Conservation (phyloP, 2,329 filamentous ascomycete genomes). For the Monilinia laxa region DNA sequence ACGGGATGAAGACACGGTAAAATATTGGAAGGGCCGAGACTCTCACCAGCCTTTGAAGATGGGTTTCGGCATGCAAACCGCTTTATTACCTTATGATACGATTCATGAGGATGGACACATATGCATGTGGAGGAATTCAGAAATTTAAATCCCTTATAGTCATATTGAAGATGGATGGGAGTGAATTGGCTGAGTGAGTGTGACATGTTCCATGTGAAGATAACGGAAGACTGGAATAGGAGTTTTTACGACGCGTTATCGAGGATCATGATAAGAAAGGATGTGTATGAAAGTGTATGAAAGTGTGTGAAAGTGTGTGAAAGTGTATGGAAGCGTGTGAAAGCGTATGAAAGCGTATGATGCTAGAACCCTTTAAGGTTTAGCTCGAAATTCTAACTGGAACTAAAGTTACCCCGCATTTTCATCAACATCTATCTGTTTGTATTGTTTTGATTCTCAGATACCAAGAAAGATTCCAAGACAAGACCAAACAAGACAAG, state of each 20-base stretch:
- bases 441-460: not conserved
- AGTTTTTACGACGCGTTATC: slow-evolving; percentile 6
- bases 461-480: not conserved
- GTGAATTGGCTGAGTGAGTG: not conserved
- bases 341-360: too few species aligned
- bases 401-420: slow-evolving; percentile 15
- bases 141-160: not conserved
- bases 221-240: too few species aligned
- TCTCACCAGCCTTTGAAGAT: slow-evolving; percentile 1
- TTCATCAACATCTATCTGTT: not conserved
- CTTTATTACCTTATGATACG: not conserved
- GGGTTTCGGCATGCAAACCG: not conserved
- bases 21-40: slow-evolving; percentile 14
- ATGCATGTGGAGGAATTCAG: not conserved
- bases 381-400: not conserved
- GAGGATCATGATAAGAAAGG: not conserved
- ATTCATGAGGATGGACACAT: not conserved
- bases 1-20: slow-evolving; percentile 8
- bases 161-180: not conserved
- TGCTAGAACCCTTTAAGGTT: not conserved
- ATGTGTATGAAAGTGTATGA: not conserved
- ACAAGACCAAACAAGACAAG: not conserved
- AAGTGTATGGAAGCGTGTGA: not conserved
- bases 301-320: too few species aligned
- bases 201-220: not conserved